phyloP scores from a whole-genome alignment of 768 basidiomycete species.

The Mycena pura region DNA sequence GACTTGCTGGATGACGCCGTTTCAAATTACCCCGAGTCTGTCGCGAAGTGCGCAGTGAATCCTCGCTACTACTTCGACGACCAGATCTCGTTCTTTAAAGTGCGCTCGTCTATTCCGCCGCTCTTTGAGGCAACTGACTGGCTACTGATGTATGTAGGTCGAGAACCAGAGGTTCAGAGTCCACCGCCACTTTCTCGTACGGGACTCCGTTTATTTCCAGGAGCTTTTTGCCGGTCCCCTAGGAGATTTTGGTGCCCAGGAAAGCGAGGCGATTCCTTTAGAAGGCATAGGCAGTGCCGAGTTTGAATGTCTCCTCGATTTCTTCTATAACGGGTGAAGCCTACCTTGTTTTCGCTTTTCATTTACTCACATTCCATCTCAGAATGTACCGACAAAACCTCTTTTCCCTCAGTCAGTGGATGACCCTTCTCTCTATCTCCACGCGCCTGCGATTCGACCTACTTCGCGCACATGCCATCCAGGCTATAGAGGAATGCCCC shows the following conservation, averaged over 20 bases:
- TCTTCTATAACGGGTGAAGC: constrained; percentile 26
- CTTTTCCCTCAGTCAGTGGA: constrained; percentile 23
- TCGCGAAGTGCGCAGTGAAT: constrained; percentile 4
- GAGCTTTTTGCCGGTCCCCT: constrained; percentile 28
- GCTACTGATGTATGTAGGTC: constrained; percentile 12
- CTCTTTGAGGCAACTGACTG: background rate
- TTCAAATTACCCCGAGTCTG: constrained; percentile 8
- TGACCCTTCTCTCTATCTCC: constrained; percentile 21
- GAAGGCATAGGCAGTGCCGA: constrained; percentile 19
- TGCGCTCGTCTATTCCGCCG: background rate
- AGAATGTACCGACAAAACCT: constrained; percentile 19
- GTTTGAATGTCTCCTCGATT: constrained; percentile 27
- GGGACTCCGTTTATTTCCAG: constrained; percentile 31
- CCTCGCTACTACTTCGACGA: constrained; percentile 29
- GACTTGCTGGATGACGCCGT: constrained; percentile 16
- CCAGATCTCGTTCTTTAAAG: constrained; percentile 22
- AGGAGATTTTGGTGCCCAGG: constrained; percentile 14
- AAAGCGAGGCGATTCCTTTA: constrained; percentile 24
- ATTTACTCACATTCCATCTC: background rate
- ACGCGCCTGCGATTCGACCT: constrained; percentile 25
- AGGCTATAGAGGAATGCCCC: constrained; percentile 19
- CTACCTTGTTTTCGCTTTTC: background rate
- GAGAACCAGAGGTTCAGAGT: constrained; percentile 28
- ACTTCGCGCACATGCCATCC: constrained; percentile 22
- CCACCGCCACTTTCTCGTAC: constrained; percentile 29